These are phyloP conservation scores for Myriosclerotinia duriaeana DNA, from an alignment of 2,329 filamentous ascomycete species.

Conservation along the genomic window DNA sequence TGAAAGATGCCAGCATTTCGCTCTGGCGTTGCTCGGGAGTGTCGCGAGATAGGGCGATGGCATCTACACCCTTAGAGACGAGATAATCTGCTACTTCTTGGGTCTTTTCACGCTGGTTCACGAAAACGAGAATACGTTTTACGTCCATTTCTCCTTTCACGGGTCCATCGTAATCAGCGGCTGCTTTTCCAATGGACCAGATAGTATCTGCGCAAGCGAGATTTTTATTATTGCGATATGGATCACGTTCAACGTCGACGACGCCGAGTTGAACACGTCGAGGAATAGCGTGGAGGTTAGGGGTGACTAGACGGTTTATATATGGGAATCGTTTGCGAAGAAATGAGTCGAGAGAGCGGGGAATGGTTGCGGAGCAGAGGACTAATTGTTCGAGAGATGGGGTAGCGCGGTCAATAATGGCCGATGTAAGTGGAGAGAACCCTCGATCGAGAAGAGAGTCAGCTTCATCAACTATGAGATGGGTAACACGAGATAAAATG, in stretches of 20 bases:
- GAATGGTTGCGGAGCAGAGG: slow-evolving; percentile 95
- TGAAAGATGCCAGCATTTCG: slow-evolving; percentile 76
- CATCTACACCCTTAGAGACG: slow-evolving; percentile 81
- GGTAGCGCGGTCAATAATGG: slow-evolving; percentile 76
- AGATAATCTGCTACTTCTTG: slow-evolving; percentile 79
- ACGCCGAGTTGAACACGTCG: slow-evolving; percentile 91
- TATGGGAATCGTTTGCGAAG: slow-evolving; percentile 80
- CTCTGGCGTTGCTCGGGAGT: slow-evolving; percentile 74
- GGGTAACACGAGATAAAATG: slow-evolving; percentile 84
- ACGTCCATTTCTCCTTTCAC: slow-evolving; percentile 60
- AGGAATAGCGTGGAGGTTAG: slow-evolving; percentile 93
- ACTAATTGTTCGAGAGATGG: slow-evolving; percentile 84
- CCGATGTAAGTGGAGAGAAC: slow-evolving; percentile 79
- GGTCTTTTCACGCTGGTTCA: slow-evolving; percentile 92
- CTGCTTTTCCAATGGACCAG: slow-evolving; percentile 85
- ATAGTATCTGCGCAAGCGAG: slow-evolving; percentile 94
- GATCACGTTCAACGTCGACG: slow-evolving; percentile 87
- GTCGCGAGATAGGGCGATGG: slow-evolving; percentile 81
- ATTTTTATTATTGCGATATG: slow-evolving; percentile 88
- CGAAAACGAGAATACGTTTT: slow-evolving; percentile 90
- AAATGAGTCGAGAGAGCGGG: slow-evolving; percentile 80
- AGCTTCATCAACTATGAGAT: slow-evolving; percentile 91
- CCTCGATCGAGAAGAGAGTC: slow-evolving; percentile 94
- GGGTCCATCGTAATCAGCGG: slow-evolving; percentile 56
- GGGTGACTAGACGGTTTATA: slow-evolving; percentile 84